These are phyloP conservation scores for Pestalotiopsis sp. DNA, from an alignment of 2,329 filamentous ascomycete species.

Conservation along the genomic window DNA sequence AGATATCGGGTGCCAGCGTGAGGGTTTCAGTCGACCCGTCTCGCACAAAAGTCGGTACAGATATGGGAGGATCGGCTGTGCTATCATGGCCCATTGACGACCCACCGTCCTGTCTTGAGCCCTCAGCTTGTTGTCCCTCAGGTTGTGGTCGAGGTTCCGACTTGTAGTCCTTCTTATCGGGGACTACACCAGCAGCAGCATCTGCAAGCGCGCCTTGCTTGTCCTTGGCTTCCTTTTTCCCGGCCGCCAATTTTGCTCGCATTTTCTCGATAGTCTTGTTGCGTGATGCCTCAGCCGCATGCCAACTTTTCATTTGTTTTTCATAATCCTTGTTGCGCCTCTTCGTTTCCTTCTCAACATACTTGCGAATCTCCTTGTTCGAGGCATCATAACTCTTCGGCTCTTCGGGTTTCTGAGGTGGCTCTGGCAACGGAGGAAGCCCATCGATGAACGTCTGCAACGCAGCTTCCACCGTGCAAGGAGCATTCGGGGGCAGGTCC, in stretches of 20 bases:
- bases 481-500: background rate
- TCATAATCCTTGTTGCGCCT: slow-evolving; percentile 64
- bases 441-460: slow-evolving; percentile 15
- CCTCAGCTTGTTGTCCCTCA: slow-evolving; percentile 23
- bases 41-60: too few species aligned
- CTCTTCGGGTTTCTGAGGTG: slow-evolving; percentile 50
- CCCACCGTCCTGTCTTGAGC: background rate
- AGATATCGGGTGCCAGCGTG: too few species aligned
- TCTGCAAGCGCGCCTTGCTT: slow-evolving; percentile 31
- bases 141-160: slow-evolving; percentile 12
- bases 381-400: slow-evolving; percentile 18
- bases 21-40: too few species aligned
- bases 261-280: slow-evolving; percentile 57
- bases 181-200: slow-evolving; percentile 9
- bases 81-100: background rate
- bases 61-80: background rate
- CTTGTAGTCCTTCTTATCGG: slow-evolving; percentile 14
- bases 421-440: slow-evolving; percentile 44
- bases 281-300: slow-evolving; percentile 56
- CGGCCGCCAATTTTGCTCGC: slow-evolving; percentile 41
- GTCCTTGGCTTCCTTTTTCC: slow-evolving; percentile 40
- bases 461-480: background rate
- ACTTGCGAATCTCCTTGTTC: slow-evolving; percentile 66
- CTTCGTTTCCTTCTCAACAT: slow-evolving; percentile 68
- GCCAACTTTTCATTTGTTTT: slow-evolving; percentile 59